phyloP scores from a whole-genome alignment of 768 basidiomycete genomes.

The Russula sp. region DNA sequence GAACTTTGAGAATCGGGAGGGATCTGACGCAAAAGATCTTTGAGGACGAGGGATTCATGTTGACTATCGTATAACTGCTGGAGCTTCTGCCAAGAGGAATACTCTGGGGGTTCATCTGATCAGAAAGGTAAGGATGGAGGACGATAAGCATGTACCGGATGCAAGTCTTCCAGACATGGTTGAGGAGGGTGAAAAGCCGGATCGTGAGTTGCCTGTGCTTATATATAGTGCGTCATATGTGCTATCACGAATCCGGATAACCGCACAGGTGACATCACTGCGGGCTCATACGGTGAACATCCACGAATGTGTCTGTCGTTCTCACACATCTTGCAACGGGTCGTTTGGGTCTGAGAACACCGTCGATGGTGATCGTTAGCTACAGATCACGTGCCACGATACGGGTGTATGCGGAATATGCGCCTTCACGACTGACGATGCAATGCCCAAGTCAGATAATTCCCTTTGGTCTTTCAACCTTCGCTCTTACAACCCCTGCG shows the following conservation, averaged over 20 bases:
- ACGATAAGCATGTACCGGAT: constrained; percentile 27
- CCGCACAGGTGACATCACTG: not conserved
- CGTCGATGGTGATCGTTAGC: too few species aligned
- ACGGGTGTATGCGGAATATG: not conserved
- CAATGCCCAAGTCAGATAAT: constrained; percentile 17
- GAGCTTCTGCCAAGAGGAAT: constrained; percentile 87
- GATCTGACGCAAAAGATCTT: constrained; percentile 87
- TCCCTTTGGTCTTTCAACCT: constrained; percentile 37
- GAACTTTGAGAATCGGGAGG: constrained; percentile 82
- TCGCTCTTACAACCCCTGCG: constrained; percentile 32
- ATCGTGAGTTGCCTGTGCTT: not conserved
- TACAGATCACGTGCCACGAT: not conserved
- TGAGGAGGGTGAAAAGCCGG: constrained; percentile 1
- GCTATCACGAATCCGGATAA: not conserved
- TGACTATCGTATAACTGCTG: constrained; percentile 77
- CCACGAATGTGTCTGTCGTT: not conserved
- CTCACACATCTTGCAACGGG: not conserved
- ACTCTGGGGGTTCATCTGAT: constrained; percentile 53
- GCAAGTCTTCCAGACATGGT: constrained; percentile 30
- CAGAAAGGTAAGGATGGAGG: not conserved
- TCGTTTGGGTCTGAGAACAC: too few species aligned
- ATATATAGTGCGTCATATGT: constrained; percentile 11
- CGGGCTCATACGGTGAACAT: not conserved
- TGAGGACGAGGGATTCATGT: constrained; percentile 72
- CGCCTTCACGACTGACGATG: not conserved